Evolutionary conservation across 2,329 filamentous ascomycete genomes (phyloP), one percentile per base, ranked within the genome.

Genomic region (Aspergillus japonicus): DNA sequence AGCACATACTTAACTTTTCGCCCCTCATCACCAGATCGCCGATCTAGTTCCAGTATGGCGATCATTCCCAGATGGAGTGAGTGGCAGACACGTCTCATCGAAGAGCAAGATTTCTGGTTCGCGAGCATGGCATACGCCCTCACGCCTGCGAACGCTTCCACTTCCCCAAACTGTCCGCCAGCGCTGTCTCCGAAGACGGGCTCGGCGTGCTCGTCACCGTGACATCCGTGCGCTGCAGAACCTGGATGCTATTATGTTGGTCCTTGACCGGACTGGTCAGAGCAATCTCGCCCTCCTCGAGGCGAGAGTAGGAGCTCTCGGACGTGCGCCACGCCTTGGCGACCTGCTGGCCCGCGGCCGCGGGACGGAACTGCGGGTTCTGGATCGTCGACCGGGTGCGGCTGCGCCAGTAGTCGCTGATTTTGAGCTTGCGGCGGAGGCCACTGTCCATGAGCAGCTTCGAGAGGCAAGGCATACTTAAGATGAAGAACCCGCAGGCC

Each of bases 401-500:
- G 39, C 39, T 44, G n/a, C 39, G 39, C 14, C 39, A 44, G 16
- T 44, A 44, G 39, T 44, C 39, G 39, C 39, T 44, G 39, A 44
- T 44, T 2, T 16, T 12, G 24, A 57, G 11, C 11, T 48, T 53
- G 29, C 39, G 47, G 1, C 47, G 44, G 6, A 62, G 35, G 2
- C 64, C 65, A 1, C 63, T 61, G 19, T 69, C 66, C 39, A 60
- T 70, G 64, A 78, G 59, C 24, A 79, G 68, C 62, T 76, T 79
- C 3, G 78, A 75, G 0, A 77, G 61, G 44, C 72, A 76, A 5
- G 78, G 77, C 39, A 78, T 62, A 53, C 75, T 71, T 44, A 76
- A 59, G 52, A 80, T 75, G 62, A 81, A 75, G 67, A 81, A 81
- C 7, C 75, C 79, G 54, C 77, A 79, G 1, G 78, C 78, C 73